These are phyloP conservation scores for Camellia sinensis DNA, from an alignment of 148 eudicot species.

Conservation along the genomic window DNA sequence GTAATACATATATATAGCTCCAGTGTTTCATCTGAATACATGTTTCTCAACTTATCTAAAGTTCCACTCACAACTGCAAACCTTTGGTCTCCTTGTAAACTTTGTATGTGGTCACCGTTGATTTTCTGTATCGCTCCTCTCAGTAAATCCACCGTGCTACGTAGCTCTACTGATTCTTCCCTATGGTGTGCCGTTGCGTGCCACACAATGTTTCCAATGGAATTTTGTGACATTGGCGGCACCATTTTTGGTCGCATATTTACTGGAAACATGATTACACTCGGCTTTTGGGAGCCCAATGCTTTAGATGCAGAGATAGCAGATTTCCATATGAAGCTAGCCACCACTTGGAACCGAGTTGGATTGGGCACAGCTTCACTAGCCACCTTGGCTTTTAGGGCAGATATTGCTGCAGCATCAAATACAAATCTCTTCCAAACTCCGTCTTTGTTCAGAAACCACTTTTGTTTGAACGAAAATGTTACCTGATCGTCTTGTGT, in stretches of 20 bases:
- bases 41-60: too few species aligned
- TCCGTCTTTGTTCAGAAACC: slow-evolving; percentile 10
- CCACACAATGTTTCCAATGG: slow-evolving; percentile 48
- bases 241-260: slow-evolving; percentile 29
- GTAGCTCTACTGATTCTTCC: slow-evolving; percentile 12
- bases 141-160: slow-evolving; percentile 21
- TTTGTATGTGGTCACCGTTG: too few species aligned
- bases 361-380: background rate
- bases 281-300: slow-evolving; percentile 20
- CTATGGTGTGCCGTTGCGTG: slow-evolving; percentile 27
- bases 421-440: slow-evolving; percentile 40
- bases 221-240: slow-evolving; percentile 26
- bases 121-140: slow-evolving; percentile 24
- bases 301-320: slow-evolving; percentile 28
- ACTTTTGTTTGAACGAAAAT: too few species aligned
- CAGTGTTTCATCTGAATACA: slow-evolving; percentile 8
- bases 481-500: too few species aligned
- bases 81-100: too few species aligned
- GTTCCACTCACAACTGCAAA: too few species aligned
- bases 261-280: slow-evolving; percentile 34
- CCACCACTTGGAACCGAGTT: background rate
- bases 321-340: slow-evolving; percentile 50
- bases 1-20: slow-evolving; percentile 26
- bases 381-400: background rate
- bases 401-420: slow-evolving; percentile 12